Conservation (phyloP, 805 yeast species). For the Candida ascalaphidarum region DNA sequence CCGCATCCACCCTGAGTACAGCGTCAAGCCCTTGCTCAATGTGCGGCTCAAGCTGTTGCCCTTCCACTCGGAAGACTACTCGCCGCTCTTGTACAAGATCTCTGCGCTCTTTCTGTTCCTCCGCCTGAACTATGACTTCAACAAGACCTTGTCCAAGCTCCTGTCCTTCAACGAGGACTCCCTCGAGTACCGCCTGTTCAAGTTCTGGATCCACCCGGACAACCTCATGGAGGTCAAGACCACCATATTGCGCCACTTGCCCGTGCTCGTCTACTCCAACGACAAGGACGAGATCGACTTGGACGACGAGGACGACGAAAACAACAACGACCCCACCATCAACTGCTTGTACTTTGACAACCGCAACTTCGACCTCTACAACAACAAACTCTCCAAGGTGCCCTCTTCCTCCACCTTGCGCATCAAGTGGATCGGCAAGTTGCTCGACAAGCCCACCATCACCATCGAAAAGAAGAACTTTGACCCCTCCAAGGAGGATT, state of each 20-base stretch:
- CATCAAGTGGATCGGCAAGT: conserved; percentile 84
- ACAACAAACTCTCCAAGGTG: conserved; percentile 67
- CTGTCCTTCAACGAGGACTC: conserved; percentile 38
- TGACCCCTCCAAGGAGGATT: conserved; percentile 44
- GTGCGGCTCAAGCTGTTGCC: conserved; percentile 85
- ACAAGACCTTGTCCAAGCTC: conserved; percentile 39
- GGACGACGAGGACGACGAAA: conserved; percentile 39
- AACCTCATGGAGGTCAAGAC: conserved; percentile 96
- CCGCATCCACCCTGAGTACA: conserved; percentile 75
- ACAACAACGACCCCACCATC: conserved; percentile 52
- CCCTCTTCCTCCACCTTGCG: conserved; percentile 70
- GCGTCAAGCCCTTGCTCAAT: conserved; percentile 84
- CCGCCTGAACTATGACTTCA: conserved; percentile 59
- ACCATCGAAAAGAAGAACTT: conserved; percentile 72
- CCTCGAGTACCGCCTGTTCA: conserved; percentile 51
- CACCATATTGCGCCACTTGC: conserved; percentile 86
- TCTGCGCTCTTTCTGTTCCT: conserved; percentile 75
- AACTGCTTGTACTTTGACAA: conserved; percentile 87
- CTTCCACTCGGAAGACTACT: conserved; percentile 89
- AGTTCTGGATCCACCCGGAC: conserved; percentile 97
- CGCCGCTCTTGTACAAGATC: conserved; percentile 78
- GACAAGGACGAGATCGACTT: conserved; percentile 40
- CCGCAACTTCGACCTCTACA: conserved; percentile 73
- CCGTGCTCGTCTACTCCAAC: conserved; percentile 67
- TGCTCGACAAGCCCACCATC: conserved; percentile 69